phyloP scores from a whole-genome alignment of 306 rosid genomes.

The Mucuna pruriens region DNA sequence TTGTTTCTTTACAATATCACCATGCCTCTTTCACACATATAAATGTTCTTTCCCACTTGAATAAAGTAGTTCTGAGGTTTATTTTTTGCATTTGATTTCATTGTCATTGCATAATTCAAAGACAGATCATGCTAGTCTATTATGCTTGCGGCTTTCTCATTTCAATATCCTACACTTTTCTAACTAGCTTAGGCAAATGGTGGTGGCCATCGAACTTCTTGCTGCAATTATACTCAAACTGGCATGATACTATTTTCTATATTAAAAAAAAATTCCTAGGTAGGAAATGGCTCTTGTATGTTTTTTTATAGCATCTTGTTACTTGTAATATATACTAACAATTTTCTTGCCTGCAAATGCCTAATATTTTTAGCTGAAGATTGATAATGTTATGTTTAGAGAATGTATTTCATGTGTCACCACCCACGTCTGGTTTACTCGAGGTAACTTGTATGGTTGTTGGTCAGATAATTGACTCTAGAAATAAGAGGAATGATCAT shows the following conservation, averaged over 20 bases:
- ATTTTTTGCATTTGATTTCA: background rate
- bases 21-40: background rate
- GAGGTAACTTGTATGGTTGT: background rate
- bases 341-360: background rate
- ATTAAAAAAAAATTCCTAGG: background rate
- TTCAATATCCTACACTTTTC: background rate
- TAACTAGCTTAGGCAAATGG: background rate
- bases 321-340: no score
- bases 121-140: constrained; percentile 1
- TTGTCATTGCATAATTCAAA: background rate
- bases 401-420: background rate
- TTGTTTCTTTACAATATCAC: background rate
- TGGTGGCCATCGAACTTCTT: background rate
- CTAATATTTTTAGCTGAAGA: background rate
- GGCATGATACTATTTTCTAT: background rate
- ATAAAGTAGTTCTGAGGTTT: background rate
- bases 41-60: background rate
- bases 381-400: no score
- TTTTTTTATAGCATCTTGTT: background rate
- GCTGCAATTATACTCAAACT: background rate
- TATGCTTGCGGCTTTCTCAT: background rate
- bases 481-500: background rate
- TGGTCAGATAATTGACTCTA: background rate
- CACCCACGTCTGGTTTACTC: background rate
- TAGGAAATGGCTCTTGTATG: background rate